phyloP scores from a whole-genome alignment of 1,284 basidiomycete species.

The Rhodotorula glutinis region DNA sequence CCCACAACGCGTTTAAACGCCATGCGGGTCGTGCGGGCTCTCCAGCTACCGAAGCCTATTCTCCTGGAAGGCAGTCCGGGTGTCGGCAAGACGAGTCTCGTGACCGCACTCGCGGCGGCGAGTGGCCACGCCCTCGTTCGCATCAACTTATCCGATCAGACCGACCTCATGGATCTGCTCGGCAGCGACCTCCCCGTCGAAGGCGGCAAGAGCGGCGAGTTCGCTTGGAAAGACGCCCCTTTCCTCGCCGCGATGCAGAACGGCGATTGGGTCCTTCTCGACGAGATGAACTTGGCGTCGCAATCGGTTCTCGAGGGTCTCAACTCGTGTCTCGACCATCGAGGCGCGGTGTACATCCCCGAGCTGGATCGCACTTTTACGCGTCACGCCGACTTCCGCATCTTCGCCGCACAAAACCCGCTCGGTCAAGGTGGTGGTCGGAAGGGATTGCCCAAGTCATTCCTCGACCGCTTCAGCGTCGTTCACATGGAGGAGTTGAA shows the following conservation, averaged over 20 bases:
- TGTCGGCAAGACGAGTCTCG: slow-evolving; percentile 96
- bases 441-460: slow-evolving; percentile 95
- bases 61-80: slow-evolving; percentile 96
- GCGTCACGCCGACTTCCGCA: slow-evolving; percentile 85
- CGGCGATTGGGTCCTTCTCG: slow-evolving; percentile 93
- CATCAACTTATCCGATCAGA: slow-evolving; percentile 99
- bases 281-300: slow-evolving; percentile 59
- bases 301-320: slow-evolving; percentile 90
- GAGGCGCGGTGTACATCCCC: slow-evolving; percentile 91
- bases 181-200: slow-evolving; percentile 95
- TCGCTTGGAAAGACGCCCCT: slow-evolving; percentile 96
- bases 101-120: slow-evolving; percentile 79
- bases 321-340: slow-evolving; percentile 94
- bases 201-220: slow-evolving; percentile 85
- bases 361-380: slow-evolving; percentile 87
- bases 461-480: slow-evolving; percentile 96
- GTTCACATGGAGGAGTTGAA: slow-evolving; percentile 89
- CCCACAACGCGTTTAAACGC: slow-evolving; percentile 87
- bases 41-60: slow-evolving; percentile 86
- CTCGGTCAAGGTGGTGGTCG: slow-evolving; percentile 93
- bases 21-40: slow-evolving; percentile 83
- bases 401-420: slow-evolving; percentile 98
- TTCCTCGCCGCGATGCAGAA: slow-evolving; percentile 89
- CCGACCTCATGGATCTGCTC: slow-evolving; percentile 93
- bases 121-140: slow-evolving; percentile 78